Evolutionary conservation across 2,329 filamentous ascomycete species (phyloP), one percentile per base, ranked within the genome.

Genomic region (Penicillium fuscoglaucum): DNA sequence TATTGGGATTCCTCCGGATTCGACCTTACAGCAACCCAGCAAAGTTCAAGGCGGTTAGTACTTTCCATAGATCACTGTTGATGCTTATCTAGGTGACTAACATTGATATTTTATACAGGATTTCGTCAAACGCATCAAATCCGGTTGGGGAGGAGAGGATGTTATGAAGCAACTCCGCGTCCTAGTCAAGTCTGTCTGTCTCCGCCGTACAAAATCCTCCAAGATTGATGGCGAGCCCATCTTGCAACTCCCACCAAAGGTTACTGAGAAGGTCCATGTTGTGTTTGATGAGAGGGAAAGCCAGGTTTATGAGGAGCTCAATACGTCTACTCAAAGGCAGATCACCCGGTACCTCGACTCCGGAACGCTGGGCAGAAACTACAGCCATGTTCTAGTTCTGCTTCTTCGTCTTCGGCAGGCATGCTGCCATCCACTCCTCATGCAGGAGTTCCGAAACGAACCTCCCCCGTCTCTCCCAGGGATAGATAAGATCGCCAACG

Each of bases 131-230:
- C 82, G 82, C 2, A 70, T 87, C 9, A 84, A 84, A 60, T 68
- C 66, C 2, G 66, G 62, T 6, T 66, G 72, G 40, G 72, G 77
- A 19, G 49, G 59, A n/a, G 61, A 75, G 21, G 70, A 69, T 41
- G 87, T 87, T 2, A 91, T 96, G 87, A 77, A 77, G 52, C 85
- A 87, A 65, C 77, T 96, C 6, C 90, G 91, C 58, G 85, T 86
- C 6, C 75, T 96, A 6, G 83, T 96, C 39, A 91, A 90, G 67
- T 89, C 90, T 1, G 86, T 93, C 48, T 87, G 96, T 76, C 81
- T 96, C 50, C 88, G 92, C 29, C 88, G 93, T 21, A 93, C 88
- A 56, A 96, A 96, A 75, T 82, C 84, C 35, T 91, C 91, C 0
- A 78, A 84, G 62, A 87, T 96, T 55, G 88, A 96, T 70, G 92